Evolutionary conservation across 768 basidiomycete species (phyloP).

Genomic region (Rhizopogon vesiculosus): DNA sequence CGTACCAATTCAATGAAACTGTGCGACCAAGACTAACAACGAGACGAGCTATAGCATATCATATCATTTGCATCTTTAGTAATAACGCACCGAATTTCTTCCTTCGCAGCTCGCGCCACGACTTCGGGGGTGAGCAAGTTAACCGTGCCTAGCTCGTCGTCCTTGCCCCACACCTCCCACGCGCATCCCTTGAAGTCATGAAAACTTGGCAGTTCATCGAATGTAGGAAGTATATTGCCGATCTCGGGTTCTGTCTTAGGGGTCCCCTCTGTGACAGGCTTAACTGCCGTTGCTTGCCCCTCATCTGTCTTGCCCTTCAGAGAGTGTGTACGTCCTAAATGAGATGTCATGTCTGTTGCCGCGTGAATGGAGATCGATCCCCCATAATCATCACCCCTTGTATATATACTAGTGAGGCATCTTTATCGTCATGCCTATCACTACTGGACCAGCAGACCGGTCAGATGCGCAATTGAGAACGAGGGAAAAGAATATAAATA

Average conservation of each 20-base stretch:
- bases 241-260: background rate
- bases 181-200: constrained; percentile 51
- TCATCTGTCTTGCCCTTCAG: constrained; percentile 8
- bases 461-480: constrained; percentile 8
- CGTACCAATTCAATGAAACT: constrained; percentile 61
- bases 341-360: constrained; percentile 10
- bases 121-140: constrained; percentile 60
- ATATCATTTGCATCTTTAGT: background rate
- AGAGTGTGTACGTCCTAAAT: constrained; percentile 12
- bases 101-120: constrained; percentile 51
- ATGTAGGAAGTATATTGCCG: constrained; percentile 30
- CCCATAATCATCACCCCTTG: background rate
- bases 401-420: background rate
- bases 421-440: background rate
- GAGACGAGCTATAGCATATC: background rate
- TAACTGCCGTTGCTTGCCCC: background rate
- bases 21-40: constrained; percentile 33
- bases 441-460: constrained; percentile 9
- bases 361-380: background rate
- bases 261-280: background rate
- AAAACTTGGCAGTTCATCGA: constrained; percentile 45
- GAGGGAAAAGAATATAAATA: constrained; percentile 19
- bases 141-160: constrained; percentile 63
- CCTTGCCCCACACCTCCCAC: constrained; percentile 63
- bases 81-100: constrained; percentile 50